These are phyloP conservation scores for Quercus cerris DNA, from an alignment of 306 rosid genomes.

Conservation along the genomic window DNA sequence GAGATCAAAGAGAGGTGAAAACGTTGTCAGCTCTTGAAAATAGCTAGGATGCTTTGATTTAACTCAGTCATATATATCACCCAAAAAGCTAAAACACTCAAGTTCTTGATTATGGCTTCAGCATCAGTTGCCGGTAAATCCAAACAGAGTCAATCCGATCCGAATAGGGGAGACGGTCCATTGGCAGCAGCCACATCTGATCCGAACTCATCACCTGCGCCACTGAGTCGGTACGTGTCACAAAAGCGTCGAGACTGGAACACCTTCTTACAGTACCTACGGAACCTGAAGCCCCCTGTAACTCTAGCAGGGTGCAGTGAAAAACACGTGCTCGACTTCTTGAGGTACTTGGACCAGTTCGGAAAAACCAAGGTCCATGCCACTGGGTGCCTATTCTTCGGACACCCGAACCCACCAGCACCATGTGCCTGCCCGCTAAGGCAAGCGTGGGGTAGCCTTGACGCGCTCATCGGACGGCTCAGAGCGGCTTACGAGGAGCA, in stretches of 20 bases:
- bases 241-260: constrained; percentile 93
- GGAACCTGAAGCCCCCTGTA: constrained; percentile 88
- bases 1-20: background rate
- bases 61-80: no score
- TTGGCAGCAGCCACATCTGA: constrained; percentile 12
- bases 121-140: constrained; percentile 24
- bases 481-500: no score
- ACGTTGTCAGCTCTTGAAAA: background rate
- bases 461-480: no score
- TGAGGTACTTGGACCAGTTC: constrained; percentile 84
- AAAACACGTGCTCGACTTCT: constrained; percentile 85
- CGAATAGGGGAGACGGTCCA: constrained; percentile 22
- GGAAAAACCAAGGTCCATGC: constrained; percentile 86
- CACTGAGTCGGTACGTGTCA: constrained; percentile 85
- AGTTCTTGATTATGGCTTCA: constrained; percentile 52
- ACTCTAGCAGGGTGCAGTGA: constrained; percentile 81
- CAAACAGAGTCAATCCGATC: constrained; percentile 2
- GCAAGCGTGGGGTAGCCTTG: no score
- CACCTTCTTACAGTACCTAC: constrained; percentile 82
- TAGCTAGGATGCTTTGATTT: background rate
- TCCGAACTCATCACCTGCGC: constrained; percentile 38
- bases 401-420: constrained; percentile 1
- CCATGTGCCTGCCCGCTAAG: no score
- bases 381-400: constrained; percentile 67
- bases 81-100: background rate